Conservation (phyloP, 192 early-diverging fungal species). For the Backusella circina region DNA sequence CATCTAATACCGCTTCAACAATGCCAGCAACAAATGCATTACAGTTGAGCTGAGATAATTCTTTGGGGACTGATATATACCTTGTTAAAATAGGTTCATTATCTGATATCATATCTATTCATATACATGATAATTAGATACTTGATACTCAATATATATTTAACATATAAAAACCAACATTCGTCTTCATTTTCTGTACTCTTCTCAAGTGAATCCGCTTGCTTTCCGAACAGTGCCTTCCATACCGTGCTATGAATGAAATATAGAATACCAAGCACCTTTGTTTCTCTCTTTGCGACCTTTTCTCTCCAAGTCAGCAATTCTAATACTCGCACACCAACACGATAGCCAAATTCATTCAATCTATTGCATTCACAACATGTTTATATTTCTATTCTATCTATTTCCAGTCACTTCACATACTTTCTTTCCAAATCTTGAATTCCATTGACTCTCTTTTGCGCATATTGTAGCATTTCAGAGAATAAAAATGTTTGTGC, state of each 20-base stretch:
- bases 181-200: constrained; percentile 97
- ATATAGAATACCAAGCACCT: constrained; percentile 83
- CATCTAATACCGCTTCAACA: constrained; percentile 91
- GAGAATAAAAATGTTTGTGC: constrained; percentile 91
- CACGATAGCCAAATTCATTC: constrained; percentile 90
- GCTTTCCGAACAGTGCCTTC: constrained; percentile 94
- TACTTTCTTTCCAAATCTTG: constrained; percentile 95
- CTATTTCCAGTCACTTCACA: not conserved
- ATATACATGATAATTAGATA: not conserved
- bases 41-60: constrained; percentile 87
- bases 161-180: constrained; percentile 53
- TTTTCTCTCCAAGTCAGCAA: constrained; percentile 91
- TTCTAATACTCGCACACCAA: constrained; percentile 86
- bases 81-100: constrained; percentile 89
- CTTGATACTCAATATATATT: constrained; percentile 11
- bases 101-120: constrained; percentile 97
- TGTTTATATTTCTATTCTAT: not conserved
- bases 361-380: constrained; percentile 48
- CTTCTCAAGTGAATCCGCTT: constrained; percentile 94
- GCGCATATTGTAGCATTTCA: constrained; percentile 96
- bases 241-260: constrained; percentile 95
- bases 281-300: constrained; percentile 81
- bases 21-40: constrained; percentile 96
- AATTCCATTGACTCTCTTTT: constrained; percentile 91
- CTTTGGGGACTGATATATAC: constrained; percentile 93